Base-by-base conservation (phyloP, 2,329 filamentous ascomycete genomes). In the Colletotrichum endophyticum region DNA sequence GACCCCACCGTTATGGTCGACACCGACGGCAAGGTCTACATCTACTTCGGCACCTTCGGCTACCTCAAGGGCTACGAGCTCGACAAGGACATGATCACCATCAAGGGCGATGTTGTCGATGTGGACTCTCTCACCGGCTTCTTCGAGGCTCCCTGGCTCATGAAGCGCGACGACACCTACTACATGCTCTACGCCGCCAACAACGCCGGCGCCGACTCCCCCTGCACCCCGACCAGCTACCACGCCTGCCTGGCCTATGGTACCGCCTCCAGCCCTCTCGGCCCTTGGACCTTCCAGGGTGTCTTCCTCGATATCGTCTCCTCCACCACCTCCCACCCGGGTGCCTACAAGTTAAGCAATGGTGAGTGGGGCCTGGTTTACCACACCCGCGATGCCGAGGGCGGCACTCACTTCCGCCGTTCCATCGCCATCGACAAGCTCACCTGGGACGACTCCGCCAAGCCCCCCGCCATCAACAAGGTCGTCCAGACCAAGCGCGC, bases 141-240 rank as follows among this genome's bases (percentile, higher is more conserved):
- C 70, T 86, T 86, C 64, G 84, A 86, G 68, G 85, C 84, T 0
- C 82, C 85, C 0, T 86, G 85, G 85, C 75, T 86, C 9, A 84
- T 84, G 72, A 85, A 84, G 79, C 81, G 82, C 1, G 79, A 79
- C 3, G 72, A 72, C 6, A 85, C 84, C 1, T 86, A 86, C 78
- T 86, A 86, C 78, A 82, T 86, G 80, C 78, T 86, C 7, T 86
- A 85, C 61, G 84, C 85, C 2, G 85, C 82, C 6, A 86, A 86
- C 74, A 85, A 85, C 72, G 84, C 83, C 2, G 84, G 83, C 3
- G 72, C 81, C 2, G 77, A 81, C 71, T 85, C 84, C 2, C 84
- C 84, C 2, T 85, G 84, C 78, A 85, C 84, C 2, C 84, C 84
- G 8, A 85, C 84, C 3, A 83, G 81, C 13, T 85, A 84, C 75